Percentiles rank a stretch among this genome's conserved stretches.
Conservation (phyloP, 495 filamentous ascomycete genomes). For the Darksidea phi region DNA sequence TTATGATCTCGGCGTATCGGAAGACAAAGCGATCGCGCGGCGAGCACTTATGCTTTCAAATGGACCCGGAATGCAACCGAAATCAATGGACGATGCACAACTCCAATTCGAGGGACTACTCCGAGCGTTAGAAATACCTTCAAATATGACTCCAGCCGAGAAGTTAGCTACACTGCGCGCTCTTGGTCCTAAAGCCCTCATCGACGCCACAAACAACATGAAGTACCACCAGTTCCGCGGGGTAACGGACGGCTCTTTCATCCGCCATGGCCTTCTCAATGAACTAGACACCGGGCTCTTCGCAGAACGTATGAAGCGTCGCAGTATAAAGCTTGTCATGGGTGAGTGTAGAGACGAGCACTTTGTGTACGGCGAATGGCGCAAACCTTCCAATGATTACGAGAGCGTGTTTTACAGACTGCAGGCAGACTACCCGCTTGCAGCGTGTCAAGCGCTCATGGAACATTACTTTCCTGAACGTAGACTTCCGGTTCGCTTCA, state of each 20-base stretch:
- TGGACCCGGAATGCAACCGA: slow-evolving; percentile 56
- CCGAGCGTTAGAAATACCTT: slow-evolving; percentile 48
- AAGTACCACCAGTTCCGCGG: slow-evolving; percentile 56
- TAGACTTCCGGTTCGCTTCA: slow-evolving; percentile 39
- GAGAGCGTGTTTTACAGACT: slow-evolving; percentile 47
- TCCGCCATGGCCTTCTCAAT: slow-evolving; percentile 48
- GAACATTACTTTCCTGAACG: slow-evolving; percentile 48
- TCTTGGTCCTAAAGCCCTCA: slow-evolving; percentile 42
- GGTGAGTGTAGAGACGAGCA: slow-evolving; percentile 59
- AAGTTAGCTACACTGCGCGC: slow-evolving; percentile 52
- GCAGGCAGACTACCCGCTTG: slow-evolving; percentile 53
- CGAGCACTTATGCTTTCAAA: slow-evolving; percentile 58
- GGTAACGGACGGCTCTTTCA: slow-evolving; percentile 51
- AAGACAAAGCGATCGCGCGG: slow-evolving; percentile 45
- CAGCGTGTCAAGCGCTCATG: slow-evolving; percentile 47
- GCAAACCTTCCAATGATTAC: slow-evolving; percentile 41
- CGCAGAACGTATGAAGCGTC: slow-evolving; percentile 44
- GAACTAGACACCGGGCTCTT: slow-evolving; percentile 53
- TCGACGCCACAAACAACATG: slow-evolving; percentile 46
- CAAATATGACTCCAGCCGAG: slow-evolving; percentile 42
- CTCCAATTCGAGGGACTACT: slow-evolving; percentile 58
- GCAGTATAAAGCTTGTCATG: slow-evolving; percentile 52
- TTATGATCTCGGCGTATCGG: slow-evolving; percentile 53
- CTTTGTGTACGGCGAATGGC: slow-evolving; percentile 51
- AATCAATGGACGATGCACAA: slow-evolving; percentile 50